Evolutionary conservation across 306 rosid genomes (phyloP), one percentile per base, ranked within the genome.

Genomic region (Canavalia ensiformis): DNA sequence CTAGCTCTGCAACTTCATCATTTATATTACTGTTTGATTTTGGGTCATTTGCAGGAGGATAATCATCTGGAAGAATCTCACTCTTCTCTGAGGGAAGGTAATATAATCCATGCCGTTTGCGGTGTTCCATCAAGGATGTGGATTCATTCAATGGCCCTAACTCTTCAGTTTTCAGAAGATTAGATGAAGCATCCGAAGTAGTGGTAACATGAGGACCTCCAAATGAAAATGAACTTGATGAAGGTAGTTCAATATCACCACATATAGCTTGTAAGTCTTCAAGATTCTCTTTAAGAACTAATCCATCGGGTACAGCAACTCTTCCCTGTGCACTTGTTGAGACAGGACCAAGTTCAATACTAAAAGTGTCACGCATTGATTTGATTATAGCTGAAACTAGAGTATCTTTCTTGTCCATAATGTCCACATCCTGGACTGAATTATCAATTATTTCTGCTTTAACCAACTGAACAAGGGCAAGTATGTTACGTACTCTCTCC

Each of bases 21-120:
- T 76, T 85, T 30, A 74, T 9, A 74, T 72, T 75, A 78, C 75
- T 83, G 76, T 70, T 86, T 62, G 70, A 66, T 69, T 88, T 83
- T 37, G 84, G 88, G 64, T 88, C 99, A 75, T 90, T 91, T 72
- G 97, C 98, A 6, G 89, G 96, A 57, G 98, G 99, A 89, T 95
- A 95, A 73, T 87, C 87, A 66, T 83, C 82, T 34, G 88, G 49
- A 66, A 60, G 59, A 80, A 54, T 74, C n/a, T 85, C 96, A 50
- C 83, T 86, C 86, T 88, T 91, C 83, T 84, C 97, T 46, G 96
- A 89, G 76, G 91, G 83, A 84, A 95, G 98, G 87, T 95, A 93
- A 88, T 91, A 95, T 50, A 95, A 80, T 25, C 94, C 99, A 65
- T 95, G 99, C 46, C 97, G 89, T 82, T 85, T 95, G 8, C 99